A percentile compares a stretch with the other conserved stretches of the same genome.
These are phyloP conservation scores for Antitrichia curtipendula DNA, from an alignment of 225 moss, liverwort and hornwort genomes.

Conservation along the genomic window DNA sequence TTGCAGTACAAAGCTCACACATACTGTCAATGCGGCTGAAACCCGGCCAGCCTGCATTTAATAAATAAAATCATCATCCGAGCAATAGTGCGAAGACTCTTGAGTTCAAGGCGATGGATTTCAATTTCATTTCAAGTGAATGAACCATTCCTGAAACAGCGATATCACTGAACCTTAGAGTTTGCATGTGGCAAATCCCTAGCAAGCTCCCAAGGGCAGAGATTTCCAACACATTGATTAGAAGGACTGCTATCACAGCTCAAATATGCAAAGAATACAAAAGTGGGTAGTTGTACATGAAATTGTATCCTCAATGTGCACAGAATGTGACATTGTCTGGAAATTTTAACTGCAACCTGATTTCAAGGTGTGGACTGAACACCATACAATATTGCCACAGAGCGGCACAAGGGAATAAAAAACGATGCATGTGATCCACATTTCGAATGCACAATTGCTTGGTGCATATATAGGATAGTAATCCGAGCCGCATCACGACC, in stretches of 20 bases:
- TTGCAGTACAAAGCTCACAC: neutral
- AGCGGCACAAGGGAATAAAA: neutral
- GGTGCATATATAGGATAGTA: neutral
- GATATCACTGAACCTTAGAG: neutral
- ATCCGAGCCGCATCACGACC: neutral
- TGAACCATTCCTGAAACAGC: neutral
- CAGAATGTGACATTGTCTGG: neutral
- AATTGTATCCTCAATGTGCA: neutral
- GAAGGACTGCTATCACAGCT: neutral
- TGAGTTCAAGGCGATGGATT: neutral
- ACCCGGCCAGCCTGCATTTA: neutral
- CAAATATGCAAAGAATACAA: neutral
- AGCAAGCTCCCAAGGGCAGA: neutral
- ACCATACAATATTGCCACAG: neutral
- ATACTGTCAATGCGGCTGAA: neutral
- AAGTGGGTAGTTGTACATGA: neutral
- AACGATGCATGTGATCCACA: neutral
- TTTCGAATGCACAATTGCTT: neutral
- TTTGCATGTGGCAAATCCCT: neutral
- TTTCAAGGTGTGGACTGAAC: neutral
- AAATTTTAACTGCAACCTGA: neutral
- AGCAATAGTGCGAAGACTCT: neutral
- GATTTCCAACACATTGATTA: neutral
- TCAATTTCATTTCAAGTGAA: neutral
- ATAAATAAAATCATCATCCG: neutral